Evolutionary conservation across 148 eudicot genomes (phyloP), one percentile per base, ranked within the genome.

Genomic region (Vaccinium darrowii): DNA sequence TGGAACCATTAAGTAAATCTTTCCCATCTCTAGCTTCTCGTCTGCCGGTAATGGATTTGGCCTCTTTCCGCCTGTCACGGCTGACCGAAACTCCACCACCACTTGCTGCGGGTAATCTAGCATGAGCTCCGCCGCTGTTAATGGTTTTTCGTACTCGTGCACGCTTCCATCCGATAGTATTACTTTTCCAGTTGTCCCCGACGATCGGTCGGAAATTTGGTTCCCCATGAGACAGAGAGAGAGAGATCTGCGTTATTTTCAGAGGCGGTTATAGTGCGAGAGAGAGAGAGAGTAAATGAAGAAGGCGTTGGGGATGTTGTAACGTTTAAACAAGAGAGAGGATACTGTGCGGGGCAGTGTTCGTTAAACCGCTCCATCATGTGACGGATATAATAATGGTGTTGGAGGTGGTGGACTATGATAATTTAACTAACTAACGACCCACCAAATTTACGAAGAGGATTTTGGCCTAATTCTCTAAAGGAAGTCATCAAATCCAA

Each of bases 111-210:
- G 98, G 73, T 92, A 80, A 65, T 95, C 98, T 36, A 95, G 50
- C 98, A 95, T 95, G 25, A 95, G 89, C 84, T 95, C 98, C 0
- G 98, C 98, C 11, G 85, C 98, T 0, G 93, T 95, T 54, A 92
- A 25, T 0, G 94, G 89, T 65, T 82, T 69, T 72, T 93, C 85
- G 84, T 88, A 89, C 69, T 90, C 88, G 19, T 88, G 87, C 14
- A 94, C 82, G 4, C 88, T 85, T 10, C 98, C 98, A 75, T 93
- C 91, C 3, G 89, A 82, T 0, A 95, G 85, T 23, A 95, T 89
- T 39, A 95, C 98, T 76, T 88, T 95, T 5, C 96, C 94, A 50
- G 88, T 80, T 62, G 85, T 14, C 14, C 79, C 76, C 8, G 90
- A 86, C 1, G 67, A 81, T 9, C 69, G 30, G 49, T 72, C 47